Conservation (phyloP, 345 rosid species). For the Erysimum cheiranthoides region DNA sequence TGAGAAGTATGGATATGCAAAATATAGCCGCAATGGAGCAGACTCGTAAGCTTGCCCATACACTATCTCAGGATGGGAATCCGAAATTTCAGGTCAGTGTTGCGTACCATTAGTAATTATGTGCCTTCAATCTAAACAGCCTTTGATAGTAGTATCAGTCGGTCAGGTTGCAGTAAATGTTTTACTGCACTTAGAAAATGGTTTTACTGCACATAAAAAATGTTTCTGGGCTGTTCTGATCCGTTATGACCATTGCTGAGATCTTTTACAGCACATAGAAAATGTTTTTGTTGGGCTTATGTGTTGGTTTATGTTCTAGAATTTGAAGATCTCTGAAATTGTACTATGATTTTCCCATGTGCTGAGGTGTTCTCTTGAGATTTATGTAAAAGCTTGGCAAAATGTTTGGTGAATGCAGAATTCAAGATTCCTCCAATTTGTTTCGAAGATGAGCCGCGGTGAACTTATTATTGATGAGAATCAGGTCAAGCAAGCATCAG, state of each 20-base stretch:
- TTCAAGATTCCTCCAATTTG: slow-evolving; percentile 96
- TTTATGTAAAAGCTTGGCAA: slow-evolving; percentile 21
- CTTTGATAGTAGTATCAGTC: slow-evolving; percentile 11
- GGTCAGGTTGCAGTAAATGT: slow-evolving; percentile 1
- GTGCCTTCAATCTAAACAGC: slow-evolving; percentile 14
- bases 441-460: slow-evolving; percentile 99
- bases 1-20: slow-evolving; percentile 66
- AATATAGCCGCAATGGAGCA: slow-evolving; percentile 94
- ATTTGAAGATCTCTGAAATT: not conserved
- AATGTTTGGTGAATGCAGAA: slow-evolving; percentile 64
- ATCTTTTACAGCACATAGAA: slow-evolving; percentile 16
- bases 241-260: slow-evolving; percentile 25
- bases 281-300: slow-evolving; percentile 17
- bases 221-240: slow-evolving; percentile 19
- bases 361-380: slow-evolving; percentile 28
- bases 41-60: slow-evolving; percentile 93
- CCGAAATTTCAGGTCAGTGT: slow-evolving; percentile 94
- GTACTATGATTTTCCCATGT: slow-evolving; percentile 14
- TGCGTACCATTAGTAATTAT: slow-evolving; percentile 6
- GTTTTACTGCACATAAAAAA: too few relatives aligned
- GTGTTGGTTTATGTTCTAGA: slow-evolving; percentile 16
- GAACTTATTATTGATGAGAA: slow-evolving; percentile 96
- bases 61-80: slow-evolving; percentile 83
- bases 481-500: slow-evolving; percentile 75
- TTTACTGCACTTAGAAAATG: too few relatives aligned